Conservation (phyloP, 75 land plant species). For the Cryptomeria japonica region DNA sequence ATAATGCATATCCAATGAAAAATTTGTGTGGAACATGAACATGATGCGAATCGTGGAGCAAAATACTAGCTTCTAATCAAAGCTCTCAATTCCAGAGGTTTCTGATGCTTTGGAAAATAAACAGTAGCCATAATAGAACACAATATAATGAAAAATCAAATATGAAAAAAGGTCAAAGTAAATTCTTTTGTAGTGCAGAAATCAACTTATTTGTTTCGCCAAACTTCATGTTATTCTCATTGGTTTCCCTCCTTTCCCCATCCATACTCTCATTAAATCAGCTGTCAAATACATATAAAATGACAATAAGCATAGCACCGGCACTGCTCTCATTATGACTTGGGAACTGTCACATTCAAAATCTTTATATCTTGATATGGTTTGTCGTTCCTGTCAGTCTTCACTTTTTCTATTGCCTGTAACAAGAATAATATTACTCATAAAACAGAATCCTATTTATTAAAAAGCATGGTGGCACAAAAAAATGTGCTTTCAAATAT, state of each 20-base stretch:
- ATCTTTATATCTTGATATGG: slow-evolving; percentile 98
- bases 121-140: neutral
- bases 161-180: neutral
- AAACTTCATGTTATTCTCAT: neutral
- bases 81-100: neutral
- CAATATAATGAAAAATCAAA: neutral
- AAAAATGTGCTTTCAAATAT: neutral
- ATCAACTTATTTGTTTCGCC: neutral
- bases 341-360: slow-evolving; percentile 94
- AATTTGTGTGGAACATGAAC: neutral
- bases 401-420: slow-evolving; percentile 98
- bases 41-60: neutral
- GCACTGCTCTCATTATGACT: slow-evolving; percentile 32
- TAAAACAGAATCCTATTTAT: neutral
- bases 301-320: neutral
- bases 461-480: neutral
- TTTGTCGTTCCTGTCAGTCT: slow-evolving; percentile 93
- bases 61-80: neutral
- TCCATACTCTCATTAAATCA: neutral
- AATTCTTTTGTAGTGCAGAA: neutral
- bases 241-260: neutral
- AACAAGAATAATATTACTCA: neutral
- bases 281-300: neutral
- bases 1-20: neutral
- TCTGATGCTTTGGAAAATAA: neutral